Percentiles rank a stretch among this genome's conserved stretches.
phyloP scores from a whole-genome alignment of 2,329 filamentous ascomycete genomes.

The Tricladium varicosporioides region DNA sequence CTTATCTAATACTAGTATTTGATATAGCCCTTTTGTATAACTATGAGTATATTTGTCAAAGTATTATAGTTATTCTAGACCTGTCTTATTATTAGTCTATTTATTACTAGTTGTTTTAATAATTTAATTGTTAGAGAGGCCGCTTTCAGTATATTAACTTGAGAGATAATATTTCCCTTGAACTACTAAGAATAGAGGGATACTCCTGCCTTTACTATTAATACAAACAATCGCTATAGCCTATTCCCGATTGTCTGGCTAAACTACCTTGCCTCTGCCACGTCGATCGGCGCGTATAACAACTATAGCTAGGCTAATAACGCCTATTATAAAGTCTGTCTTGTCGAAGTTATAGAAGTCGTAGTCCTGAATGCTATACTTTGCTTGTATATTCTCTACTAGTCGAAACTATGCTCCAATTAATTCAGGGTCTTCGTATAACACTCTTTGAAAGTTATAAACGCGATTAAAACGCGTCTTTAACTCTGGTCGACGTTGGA shows the following conservation, averaged over 20 bases:
- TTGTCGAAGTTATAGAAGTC: slow-evolving; percentile 28
- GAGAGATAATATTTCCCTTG: slow-evolving; percentile 21
- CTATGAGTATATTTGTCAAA: slow-evolving; percentile 35
- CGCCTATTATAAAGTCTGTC: slow-evolving; percentile 24
- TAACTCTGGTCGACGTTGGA: slow-evolving; percentile 14
- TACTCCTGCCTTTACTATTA: slow-evolving; percentile 22
- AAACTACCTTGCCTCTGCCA: no score
- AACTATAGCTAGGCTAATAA: no score
- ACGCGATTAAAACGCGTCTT: slow-evolving; percentile 17
- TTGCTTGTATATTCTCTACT: slow-evolving; percentile 13
- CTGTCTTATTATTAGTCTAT: slow-evolving; percentile 36
- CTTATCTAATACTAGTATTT: slow-evolving; percentile 39
- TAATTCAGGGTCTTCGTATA: no score
- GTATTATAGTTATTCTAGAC: slow-evolving; percentile 36
- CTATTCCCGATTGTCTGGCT: slow-evolving; percentile 32
- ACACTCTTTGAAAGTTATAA: no score
- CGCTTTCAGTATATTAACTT: slow-evolving; percentile 27
- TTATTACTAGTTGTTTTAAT: slow-evolving; percentile 35
- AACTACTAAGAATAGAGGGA: slow-evolving; percentile 30
- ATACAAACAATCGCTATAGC: slow-evolving; percentile 27
- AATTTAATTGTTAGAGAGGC: slow-evolving; percentile 29
- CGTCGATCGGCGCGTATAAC: no score
- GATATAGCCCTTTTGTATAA: slow-evolving; percentile 28
- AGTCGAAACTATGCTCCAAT: slow-evolving; percentile 18
- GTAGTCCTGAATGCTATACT: slow-evolving; percentile 19